Base-by-base conservation (phyloP, 2,329 filamentous ascomycete genomes). In the Aspergillus carbonarius region DNA sequence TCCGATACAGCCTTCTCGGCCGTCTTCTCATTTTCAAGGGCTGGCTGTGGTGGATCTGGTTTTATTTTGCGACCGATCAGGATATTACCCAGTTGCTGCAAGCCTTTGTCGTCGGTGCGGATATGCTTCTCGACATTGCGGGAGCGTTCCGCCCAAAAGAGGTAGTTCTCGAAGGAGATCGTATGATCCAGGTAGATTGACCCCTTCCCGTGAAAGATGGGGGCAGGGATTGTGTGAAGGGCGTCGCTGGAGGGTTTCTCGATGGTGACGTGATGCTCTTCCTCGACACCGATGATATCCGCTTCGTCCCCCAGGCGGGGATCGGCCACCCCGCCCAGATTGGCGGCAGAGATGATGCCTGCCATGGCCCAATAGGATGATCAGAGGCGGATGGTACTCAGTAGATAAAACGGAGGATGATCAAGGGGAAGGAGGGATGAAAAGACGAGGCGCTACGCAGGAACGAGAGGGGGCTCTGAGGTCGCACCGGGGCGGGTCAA, bases 91-190 rank as follows among this genome's bases (percentile, higher is more conserved):
- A 37, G 5, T 15, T 51, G 59, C 27, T 63, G 23, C 2, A 68
- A 44, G 18, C 67, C 65, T 34, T 59, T 55, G 30, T 60, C 50
- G 2, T 39, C 17, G 8, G 37, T 42, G 10, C 48, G 48, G 15
- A 25, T 34, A 1, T 47, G 13, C 12, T 63, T 61, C 40, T 64
- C 63, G 35, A 67, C 62, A 12, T 60, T 61, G 13, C 66, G 65
- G 17, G 66, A 64, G 17, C 61, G 52, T 27, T 60, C 47, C 18
- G 67, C 67, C 58, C 68, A 68, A 55, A 66, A 61, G 32, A 63
- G 34, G 44, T 67, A 69, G 42, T 69, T 65, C 42, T 69, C 66
- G 47, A 69, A 66, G 15, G 63, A 61, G 37, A 68, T 50, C 3
- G 5, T 39, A 17, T 4, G 23, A 17, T 50, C 48, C 30, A 50